These are phyloP conservation scores for Gossypium ekmanianum DNA, from an alignment of 345 rosid species.

Conservation along the genomic window DNA sequence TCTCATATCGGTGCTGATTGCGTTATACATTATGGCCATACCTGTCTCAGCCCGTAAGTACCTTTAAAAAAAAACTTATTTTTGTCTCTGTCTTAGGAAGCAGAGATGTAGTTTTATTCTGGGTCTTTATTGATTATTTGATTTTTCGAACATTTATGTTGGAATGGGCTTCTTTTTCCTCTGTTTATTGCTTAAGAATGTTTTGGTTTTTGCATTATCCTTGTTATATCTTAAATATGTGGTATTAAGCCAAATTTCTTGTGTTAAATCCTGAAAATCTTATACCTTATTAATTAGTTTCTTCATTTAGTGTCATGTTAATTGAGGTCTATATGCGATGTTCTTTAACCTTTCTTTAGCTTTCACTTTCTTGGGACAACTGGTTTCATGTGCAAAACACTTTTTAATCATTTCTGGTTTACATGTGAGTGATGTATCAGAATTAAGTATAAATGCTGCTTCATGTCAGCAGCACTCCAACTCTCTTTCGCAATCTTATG, in stretches of 20 bases:
- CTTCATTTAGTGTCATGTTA: background rate
- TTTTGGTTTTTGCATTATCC: background rate
- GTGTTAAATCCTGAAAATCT: background rate
- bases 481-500: background rate
- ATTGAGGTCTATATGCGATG: background rate
- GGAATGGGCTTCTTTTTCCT: background rate
- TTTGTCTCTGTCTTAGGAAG: background rate
- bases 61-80: background rate
- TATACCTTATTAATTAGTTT: background rate
- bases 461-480: background rate
- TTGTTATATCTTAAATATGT: background rate
- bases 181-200: background rate
- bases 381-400: background rate
- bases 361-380: background rate
- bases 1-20: slow-evolving; percentile 68
- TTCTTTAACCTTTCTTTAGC: background rate
- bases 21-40: slow-evolving; percentile 86
- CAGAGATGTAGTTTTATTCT: background rate
- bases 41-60: slow-evolving; percentile 93
- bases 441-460: background rate
- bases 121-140: background rate
- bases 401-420: background rate
- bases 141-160: background rate
- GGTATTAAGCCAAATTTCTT: background rate
- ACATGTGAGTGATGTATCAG: background rate